Evolutionary conservation across 1,139 yeast genomes (phyloP), one percentile per base, ranked within the genome.

Genomic region (Zygoascus meyerae): DNA sequence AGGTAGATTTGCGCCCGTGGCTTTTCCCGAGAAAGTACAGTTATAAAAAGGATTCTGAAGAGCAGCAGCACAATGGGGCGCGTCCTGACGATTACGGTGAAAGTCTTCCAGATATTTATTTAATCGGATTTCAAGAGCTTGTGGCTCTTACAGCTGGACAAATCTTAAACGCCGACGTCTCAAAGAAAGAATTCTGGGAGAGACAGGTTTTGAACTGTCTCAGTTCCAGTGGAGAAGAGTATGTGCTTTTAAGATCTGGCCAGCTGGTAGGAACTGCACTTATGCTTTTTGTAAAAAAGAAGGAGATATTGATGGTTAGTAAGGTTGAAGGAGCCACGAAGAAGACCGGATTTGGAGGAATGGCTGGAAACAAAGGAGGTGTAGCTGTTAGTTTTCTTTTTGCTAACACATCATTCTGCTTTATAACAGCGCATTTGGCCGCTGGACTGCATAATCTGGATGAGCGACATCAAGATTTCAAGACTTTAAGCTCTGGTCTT

Each of bases 261-360:
- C 97, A 92, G 66, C 71, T 94, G 18, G 98, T 97, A 3, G 97
- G 98, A 1, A 78, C 95, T n/a, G 81, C 94, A 1, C 64, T 86
- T 49, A 68, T 90, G 62, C 68, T 90, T 44, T 89, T 81, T 63
- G 82, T 81, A 9, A 80, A 79, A 54, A 78, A 79, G 49, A 70
- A 79, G 1, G 80, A 83, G 54, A 73, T 84, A 14, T 69, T 73
- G 16, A 70, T 78, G 52, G 81, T 94, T 29, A 83, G 81, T 34
- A 81, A 82, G 55, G 82, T 87, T 14, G 85, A 85, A 49, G 94
- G 95, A 0, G 78, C 87, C 16, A 78, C 83, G 28, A 86, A 85
- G 58, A 87, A 87, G 64, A 86, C 96, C 0, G 96, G 96, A 0
- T 72, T 87, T 53, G 95, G 95, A 14, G 96, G 96, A 14, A 86